These are phyloP conservation scores for Tricholoma matsutake DNA, from an alignment of 768 basidiomycete genomes.

Conservation along the genomic window DNA sequence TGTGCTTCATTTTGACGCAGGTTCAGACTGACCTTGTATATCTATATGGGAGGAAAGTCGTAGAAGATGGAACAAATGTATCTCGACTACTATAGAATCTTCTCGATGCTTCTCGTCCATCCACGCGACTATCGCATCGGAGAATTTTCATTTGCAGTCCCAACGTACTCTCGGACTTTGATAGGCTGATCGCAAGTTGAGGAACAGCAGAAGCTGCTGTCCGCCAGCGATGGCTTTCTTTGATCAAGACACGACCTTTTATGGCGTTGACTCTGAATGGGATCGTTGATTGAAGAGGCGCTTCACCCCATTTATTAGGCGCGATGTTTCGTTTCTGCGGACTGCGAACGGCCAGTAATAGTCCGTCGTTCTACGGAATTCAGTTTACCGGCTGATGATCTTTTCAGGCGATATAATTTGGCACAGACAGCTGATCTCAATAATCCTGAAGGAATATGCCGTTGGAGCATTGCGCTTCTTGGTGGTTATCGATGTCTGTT, in stretches of 20 bases:
- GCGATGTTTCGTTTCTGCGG: background rate
- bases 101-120: background rate
- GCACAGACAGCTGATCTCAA: background rate
- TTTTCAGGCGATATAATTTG: background rate
- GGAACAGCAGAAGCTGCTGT: background rate
- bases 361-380: background rate
- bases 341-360: background rate
- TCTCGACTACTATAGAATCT: constrained; percentile 13
- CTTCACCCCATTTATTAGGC: background rate
- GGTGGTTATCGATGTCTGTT: background rate
- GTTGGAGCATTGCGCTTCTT: background rate
- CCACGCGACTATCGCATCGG: background rate
- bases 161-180: background rate
- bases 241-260: background rate
- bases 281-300: background rate
- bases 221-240: background rate
- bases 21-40: constrained; percentile 5
- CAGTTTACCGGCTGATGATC: background rate
- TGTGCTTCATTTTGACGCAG: background rate
- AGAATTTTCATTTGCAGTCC: background rate
- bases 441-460: background rate
- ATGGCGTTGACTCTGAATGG: background rate
- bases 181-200: background rate
- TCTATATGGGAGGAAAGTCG: constrained; percentile 3
- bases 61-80: constrained; percentile 14